Percentiles rank a stretch among this genome's conserved stretches.
Conservation (phyloP, 352 stramenopile species). For the Phytophthora colocasiae region DNA sequence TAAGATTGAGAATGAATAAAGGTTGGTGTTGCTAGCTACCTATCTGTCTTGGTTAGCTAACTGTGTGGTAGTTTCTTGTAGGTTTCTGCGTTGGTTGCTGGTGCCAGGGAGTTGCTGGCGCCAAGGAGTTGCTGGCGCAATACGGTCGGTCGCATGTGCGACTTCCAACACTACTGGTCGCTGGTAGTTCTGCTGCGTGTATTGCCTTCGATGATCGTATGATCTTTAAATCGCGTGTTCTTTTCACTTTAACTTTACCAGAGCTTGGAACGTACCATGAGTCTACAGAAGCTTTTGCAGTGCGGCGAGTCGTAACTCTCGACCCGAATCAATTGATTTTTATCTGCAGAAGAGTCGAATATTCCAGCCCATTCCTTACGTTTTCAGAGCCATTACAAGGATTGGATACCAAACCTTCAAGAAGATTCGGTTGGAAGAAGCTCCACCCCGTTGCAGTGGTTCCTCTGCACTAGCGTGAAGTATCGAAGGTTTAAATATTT, state of each 20-base stretch:
- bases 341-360: slow-evolving; percentile 29
- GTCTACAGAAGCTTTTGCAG: slow-evolving; percentile 11
- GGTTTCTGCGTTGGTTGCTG: too few relatives aligned
- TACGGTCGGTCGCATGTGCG: too few relatives aligned
- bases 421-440: slow-evolving; percentile 1
- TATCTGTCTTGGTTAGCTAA: too few relatives aligned
- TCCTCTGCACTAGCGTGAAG: not conserved
- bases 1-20: too few relatives aligned
- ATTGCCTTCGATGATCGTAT: slow-evolving; percentile 14
- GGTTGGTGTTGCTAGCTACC: too few relatives aligned
- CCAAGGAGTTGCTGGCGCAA: too few relatives aligned
- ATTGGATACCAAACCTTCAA: not conserved
- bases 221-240: slow-evolving; percentile 21
- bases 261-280: slow-evolving; percentile 10
- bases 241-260: slow-evolving; percentile 12
- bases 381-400: slow-evolving; percentile 23
- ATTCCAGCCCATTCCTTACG: slow-evolving; percentile 25
- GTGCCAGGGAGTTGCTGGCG: too few relatives aligned
- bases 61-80: too few relatives aligned
- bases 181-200: slow-evolving; percentile 5
- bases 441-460: not conserved
- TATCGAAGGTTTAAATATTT: too few relatives aligned
- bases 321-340: slow-evolving; percentile 26
- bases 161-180: too few relatives aligned
- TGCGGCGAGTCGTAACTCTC: slow-evolving; percentile 34